Evolutionary conservation across 345 rosid genomes (phyloP), one percentile per base, ranked within the genome.

Genomic region (Aurinia saxatilis): DNA sequence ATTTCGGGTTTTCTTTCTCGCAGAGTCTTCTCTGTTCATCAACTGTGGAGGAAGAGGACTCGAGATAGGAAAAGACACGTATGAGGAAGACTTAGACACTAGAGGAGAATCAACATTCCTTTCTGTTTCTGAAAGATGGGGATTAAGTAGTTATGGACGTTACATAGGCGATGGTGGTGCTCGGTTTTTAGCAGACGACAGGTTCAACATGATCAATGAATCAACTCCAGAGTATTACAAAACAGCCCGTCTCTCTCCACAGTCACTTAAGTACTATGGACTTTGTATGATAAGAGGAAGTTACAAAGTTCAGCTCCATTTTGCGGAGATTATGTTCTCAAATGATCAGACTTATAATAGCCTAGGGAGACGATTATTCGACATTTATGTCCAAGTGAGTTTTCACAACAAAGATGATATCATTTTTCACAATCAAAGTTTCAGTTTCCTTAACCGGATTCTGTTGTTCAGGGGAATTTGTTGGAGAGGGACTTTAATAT

Each of bases 271-370:
- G 75, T 90, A 90, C 79, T 93, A 84, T 66, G 97, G 81, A 61
- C 74, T 84, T 8, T 93, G 96, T 41, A 48, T 93, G 95, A 59
- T 16, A 31, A 5, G 23, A 6, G 90, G 86, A 31, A 73, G 77
- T 50, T 93, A 90, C 53, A 84, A 72, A 37, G 84, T 90, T 16
- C 55, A 63, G 39, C 96, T 93, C 33, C 88, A 90, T 69, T 93
- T 93, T 66, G 90, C 99, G 12, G 99, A 93, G 75, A 87, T 93
- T 29, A 85, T 81, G 85, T 90, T 58, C 60, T 55, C 91, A 1
- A 12, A 78, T 52, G 80, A 80, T 30, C 47, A 68, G 68, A 69
- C 73, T 7, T 93, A 40, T 63, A 68, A 45, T 48, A 93, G 99
- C 77, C 65, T 80, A 5, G 96, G 99, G 10, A 73, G 56, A 40